Evolutionary conservation across 768 basidiomycete genomes (phyloP), one percentile per base, ranked within the genome.

Genomic region (Leucocoprinus sp.): DNA sequence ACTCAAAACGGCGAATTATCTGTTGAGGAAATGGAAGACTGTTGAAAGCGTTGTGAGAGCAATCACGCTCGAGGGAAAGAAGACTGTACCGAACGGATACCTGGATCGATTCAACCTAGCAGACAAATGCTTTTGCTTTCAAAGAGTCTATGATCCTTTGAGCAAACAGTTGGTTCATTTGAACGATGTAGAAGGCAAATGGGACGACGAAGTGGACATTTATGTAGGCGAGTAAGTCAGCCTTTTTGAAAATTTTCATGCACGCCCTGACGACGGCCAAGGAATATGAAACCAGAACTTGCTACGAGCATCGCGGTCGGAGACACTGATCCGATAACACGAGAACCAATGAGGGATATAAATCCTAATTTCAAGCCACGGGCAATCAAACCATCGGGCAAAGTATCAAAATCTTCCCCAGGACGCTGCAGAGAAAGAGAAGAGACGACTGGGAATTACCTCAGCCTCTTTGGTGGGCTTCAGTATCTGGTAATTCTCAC

Each of bases 51-150:
- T 84, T 27, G 68, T 98, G 22, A 79, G 78, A 51, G 76, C 75
- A 19, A 52, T 98, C 43, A 72, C 75, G 49, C 61, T 90, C 36
- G 93, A 95, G 56, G 93, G 93, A 18, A 87, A 88, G 64, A 82
- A 90, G 62, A 59, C 65, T 5, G 82, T 99, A 4, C 93, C 95
- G 1, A 61, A 65, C 28, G 76, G 72, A 34, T 99, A 98, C 62
- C 67, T 83, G 44, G 68, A 78, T 44, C 71, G 76, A 11, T 97
- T 92, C 64, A 65, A 68, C 48, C 65, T 86, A 43, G 93, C 96
- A 4, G 93, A 98, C 60, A 82, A 83, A 53, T 93, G 90, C 42
- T 99, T 98, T 58, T 67, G 88, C 42, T 83, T 97, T 62, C 96
- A 98, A 57, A 72, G 92, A 45, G 92, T 97, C 31, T 99, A 86